Conservation (phyloP, 1,284 basidiomycete genomes). For the Sanghuangporus weigelae region DNA sequence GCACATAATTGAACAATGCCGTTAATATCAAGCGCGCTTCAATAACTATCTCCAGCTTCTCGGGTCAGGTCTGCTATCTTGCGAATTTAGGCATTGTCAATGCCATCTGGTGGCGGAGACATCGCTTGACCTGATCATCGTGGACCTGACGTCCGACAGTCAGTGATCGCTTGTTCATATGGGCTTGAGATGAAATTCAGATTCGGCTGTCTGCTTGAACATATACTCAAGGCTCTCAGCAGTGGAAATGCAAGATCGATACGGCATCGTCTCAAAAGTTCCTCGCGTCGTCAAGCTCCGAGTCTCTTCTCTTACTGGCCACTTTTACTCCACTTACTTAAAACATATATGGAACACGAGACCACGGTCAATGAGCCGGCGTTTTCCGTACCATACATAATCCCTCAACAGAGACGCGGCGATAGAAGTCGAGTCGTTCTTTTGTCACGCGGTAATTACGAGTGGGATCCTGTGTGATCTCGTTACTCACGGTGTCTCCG, state of each 20-base stretch:
- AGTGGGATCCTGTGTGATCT: neutral
- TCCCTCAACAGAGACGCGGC: neutral
- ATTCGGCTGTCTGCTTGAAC: neutral
- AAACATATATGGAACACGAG: neutral
- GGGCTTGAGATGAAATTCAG: neutral
- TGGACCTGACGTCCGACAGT: neutral
- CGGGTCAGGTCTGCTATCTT: slow-evolving; percentile 13
- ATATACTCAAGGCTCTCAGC: too few relatives aligned
- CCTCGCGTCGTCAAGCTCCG: neutral
- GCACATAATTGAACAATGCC: neutral
- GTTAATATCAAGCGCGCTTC: neutral
- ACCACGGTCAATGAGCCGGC: neutral
- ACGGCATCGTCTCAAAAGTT: too few relatives aligned
- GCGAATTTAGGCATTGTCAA: slow-evolving; percentile 12
- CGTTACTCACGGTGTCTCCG: neutral
- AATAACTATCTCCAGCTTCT: neutral
- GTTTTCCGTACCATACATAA: neutral
- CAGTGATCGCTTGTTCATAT: neutral
- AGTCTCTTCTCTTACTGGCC: neutral
- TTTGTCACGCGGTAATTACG: neutral
- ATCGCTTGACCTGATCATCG: slow-evolving; percentile 1
- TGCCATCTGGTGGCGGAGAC: neutral
- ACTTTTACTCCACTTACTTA: neutral
- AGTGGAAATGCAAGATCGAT: too few relatives aligned
- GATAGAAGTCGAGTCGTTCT: neutral